phyloP scores from a whole-genome alignment of 2,329 filamentous ascomycete species.

The Rhynchosporium graminicola region DNA sequence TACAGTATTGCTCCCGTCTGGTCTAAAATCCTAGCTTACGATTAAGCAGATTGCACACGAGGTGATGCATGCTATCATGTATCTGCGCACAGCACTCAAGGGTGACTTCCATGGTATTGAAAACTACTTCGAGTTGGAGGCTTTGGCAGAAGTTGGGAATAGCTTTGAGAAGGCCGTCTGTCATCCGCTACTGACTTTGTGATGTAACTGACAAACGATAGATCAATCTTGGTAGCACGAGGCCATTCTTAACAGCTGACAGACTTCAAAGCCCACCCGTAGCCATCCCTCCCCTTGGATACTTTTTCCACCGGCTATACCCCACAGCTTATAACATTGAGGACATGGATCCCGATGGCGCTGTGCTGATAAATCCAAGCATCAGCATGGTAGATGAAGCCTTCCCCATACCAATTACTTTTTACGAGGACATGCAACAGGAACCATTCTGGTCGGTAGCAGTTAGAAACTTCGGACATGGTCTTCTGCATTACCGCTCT shows the following conservation, averaged over 20 bases:
- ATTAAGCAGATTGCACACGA: constrained; percentile 23
- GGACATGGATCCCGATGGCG: neutral
- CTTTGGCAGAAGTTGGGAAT: constrained; percentile 27
- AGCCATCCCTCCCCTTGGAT: constrained; percentile 19
- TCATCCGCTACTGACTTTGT: neutral
- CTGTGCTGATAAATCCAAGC: constrained; percentile 17
- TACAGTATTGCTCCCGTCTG: constrained; percentile 15
- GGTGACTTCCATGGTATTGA: neutral
- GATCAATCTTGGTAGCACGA: constrained; percentile 15
- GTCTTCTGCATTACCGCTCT: constrained; percentile 21
- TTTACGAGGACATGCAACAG: constrained; percentile 31
- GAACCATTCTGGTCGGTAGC: constrained; percentile 28
- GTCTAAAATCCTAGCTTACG: neutral
- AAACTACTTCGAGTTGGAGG: constrained; percentile 24
- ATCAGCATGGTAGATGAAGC: constrained; percentile 13
- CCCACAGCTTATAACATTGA: constrained; percentile 10
- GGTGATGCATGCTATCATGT: constrained; percentile 23
- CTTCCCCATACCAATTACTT: constrained; percentile 26
- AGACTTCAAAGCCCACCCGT: neutral
- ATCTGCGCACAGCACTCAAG: neutral
- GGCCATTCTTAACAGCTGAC: neutral
- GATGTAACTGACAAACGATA: neutral
- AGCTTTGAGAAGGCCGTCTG: constrained; percentile 28
- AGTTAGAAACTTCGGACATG: constrained; percentile 23
- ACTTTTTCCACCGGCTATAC: constrained; percentile 23